Percentiles rank a stretch among this genome's conserved stretches.
Conservation (phyloP, 1,139 yeast species). For the Scheffersomyces insectosa region DNA sequence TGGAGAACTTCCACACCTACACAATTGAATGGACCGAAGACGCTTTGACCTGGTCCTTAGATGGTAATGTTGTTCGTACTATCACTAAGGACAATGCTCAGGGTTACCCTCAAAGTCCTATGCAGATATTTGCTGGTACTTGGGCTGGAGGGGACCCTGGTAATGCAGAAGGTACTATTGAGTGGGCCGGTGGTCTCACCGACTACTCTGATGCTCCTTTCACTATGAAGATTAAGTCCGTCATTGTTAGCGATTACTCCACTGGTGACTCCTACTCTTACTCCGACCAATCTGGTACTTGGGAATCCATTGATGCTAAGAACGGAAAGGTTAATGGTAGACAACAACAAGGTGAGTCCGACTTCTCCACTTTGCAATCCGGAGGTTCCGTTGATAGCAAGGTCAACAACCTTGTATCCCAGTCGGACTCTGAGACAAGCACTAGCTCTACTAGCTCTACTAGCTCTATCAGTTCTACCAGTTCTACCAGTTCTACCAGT, state of each 20-base stretch:
- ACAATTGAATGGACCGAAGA: slow-evolving; percentile 80
- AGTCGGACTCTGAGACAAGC: slow-evolving; percentile 4
- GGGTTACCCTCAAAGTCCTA: slow-evolving; percentile 80
- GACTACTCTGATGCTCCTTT: slow-evolving; percentile 68
- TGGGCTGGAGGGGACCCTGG: slow-evolving; percentile 85
- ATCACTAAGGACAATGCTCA: slow-evolving; percentile 50
- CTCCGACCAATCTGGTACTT: slow-evolving; percentile 61
- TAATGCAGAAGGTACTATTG: slow-evolving; percentile 68
- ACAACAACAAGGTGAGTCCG: slow-evolving; percentile 45
- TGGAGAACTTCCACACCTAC: slow-evolving; percentile 64
- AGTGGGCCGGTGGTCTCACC: slow-evolving; percentile 85
- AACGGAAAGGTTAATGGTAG: slow-evolving; percentile 70
- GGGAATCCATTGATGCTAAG: slow-evolving; percentile 66
- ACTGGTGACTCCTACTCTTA: slow-evolving; percentile 71
- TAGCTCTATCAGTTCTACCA: slow-evolving; percentile 11
- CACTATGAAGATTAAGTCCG: slow-evolving; percentile 60
- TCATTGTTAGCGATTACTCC: slow-evolving; percentile 76
- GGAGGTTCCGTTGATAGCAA: slow-evolving; percentile 17
- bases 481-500: slow-evolving; percentile 10
- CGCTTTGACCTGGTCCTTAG: slow-evolving; percentile 58
- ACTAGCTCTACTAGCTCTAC: slow-evolving; percentile 8
- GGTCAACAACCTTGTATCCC: background rate
- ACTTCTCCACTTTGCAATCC: slow-evolving; percentile 41
- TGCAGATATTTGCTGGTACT: slow-evolving; percentile 65
- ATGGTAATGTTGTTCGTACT: slow-evolving; percentile 61